phyloP scores from a whole-genome alignment of 78 protist species.

The Dictyostelium brefeldianum region DNA sequence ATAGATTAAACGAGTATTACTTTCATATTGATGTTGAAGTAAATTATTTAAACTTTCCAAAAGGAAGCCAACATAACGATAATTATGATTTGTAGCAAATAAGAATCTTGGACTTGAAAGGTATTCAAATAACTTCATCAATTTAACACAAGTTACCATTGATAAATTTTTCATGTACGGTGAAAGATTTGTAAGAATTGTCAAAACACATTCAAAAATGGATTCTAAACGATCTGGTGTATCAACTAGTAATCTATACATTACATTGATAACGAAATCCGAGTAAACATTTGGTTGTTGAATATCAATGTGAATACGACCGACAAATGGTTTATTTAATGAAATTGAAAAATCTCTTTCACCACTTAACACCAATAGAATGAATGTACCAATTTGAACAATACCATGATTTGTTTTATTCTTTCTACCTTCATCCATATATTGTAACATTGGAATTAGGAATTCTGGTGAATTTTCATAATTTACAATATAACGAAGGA shows the following conservation, averaged over 20 bases:
- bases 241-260: slow-evolving; percentile 51
- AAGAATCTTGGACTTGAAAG: slow-evolving; percentile 59
- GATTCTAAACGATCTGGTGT: slow-evolving; percentile 52
- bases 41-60: slow-evolving; percentile 84
- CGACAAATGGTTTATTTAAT: slow-evolving; percentile 63
- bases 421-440: slow-evolving; percentile 83
- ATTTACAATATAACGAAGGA: slow-evolving; percentile 32
- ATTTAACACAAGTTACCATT: slow-evolving; percentile 81
- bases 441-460: slow-evolving; percentile 59
- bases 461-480: slow-evolving; percentile 55
- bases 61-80: slow-evolving; percentile 69
- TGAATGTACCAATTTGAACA: slow-evolving; percentile 77
- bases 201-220: slow-evolving; percentile 81
- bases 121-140: slow-evolving; percentile 80
- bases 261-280: slow-evolving; percentile 61
- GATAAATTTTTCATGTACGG: slow-evolving; percentile 88
- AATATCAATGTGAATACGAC: slow-evolving; percentile 29
- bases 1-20: slow-evolving; percentile 83
- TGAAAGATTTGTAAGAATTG: slow-evolving; percentile 84
- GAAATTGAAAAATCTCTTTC: slow-evolving; percentile 87
- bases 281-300: slow-evolving; percentile 53
- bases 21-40: slow-evolving; percentile 91
- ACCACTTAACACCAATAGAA: slow-evolving; percentile 58
- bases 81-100: slow-evolving; percentile 67
- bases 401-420: slow-evolving; percentile 62